Percentiles rank a stretch among this genome's conserved stretches.
These are phyloP conservation scores for Teratosphaeria pseudoeucalypti DNA, from an alignment of 2,329 filamentous ascomycete genomes.

Conservation along the genomic window DNA sequence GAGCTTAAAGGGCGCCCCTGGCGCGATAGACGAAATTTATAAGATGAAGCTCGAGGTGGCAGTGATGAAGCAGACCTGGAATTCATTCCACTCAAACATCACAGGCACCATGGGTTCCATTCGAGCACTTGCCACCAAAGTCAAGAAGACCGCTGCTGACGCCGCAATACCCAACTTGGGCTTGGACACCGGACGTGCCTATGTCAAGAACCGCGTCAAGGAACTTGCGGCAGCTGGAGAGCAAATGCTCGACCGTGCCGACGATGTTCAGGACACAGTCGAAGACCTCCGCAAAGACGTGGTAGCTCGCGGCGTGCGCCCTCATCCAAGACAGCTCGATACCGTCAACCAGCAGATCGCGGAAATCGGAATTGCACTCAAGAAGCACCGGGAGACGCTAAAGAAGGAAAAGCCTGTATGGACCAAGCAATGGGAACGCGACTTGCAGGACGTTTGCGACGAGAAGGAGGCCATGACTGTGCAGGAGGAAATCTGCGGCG, in stretches of 20 bases:
- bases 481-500: conserved; percentile 88
- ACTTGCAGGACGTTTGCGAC: conserved; percentile 89
- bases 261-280: conserved; percentile 93
- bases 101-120: conserved; percentile 77
- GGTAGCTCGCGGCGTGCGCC: conserved; percentile 81
- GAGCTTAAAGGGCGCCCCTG: conserved; percentile 33
- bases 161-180: conserved; percentile 61
- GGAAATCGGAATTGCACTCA: conserved; percentile 70
- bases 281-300: conserved; percentile 97
- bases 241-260: conserved; percentile 79
- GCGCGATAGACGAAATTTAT: conserved; percentile 68
- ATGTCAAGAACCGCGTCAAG: conserved; percentile 81
- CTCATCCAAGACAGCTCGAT: conserved; percentile 82
- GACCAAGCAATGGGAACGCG: conserved; percentile 99
- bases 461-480: conserved; percentile 90
- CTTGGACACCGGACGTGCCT: conserved; percentile 69
- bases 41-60: conserved; percentile 78
- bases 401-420: conserved; percentile 87
- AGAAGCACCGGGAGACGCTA: conserved; percentile 88
- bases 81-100: conserved; percentile 79
- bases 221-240: conserved; percentile 79
- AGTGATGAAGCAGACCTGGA: conserved; percentile 84
- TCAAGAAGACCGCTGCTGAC: conserved; percentile 66
- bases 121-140: conserved; percentile 66
- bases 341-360: conserved; percentile 80